Percentiles rank a stretch among this genome's conserved stretches.
Evolutionary conservation across 2,329 filamentous ascomycete genomes (phyloP).

Genomic region (Hypocrella siamensis): DNA sequence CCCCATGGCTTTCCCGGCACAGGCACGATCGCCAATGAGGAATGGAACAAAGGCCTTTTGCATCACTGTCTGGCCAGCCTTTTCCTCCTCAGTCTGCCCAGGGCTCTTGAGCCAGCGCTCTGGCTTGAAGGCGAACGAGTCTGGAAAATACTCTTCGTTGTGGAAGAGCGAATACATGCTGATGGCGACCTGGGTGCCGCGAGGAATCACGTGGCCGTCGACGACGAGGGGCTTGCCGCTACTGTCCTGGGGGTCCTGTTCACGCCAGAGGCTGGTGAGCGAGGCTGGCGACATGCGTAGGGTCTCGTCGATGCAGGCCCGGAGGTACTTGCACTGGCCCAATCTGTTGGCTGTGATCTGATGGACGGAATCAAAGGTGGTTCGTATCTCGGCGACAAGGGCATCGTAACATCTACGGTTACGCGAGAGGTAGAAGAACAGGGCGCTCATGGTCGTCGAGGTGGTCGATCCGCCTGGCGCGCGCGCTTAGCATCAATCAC

Average conservation of each 20-base stretch:
- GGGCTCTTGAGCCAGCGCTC: slow-evolving; percentile 4
- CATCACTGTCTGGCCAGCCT: not conserved
- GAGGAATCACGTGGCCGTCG: slow-evolving; percentile 3
- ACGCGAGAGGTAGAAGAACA: slow-evolving; percentile 3
- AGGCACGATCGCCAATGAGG: not conserved
- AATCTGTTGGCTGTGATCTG: not conserved
- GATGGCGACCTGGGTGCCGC: slow-evolving; percentile 1
- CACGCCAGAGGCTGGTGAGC: slow-evolving; percentile 1
- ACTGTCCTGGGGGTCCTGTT: not conserved
- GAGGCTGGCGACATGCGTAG: slow-evolving; percentile 1
- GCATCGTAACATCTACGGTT: slow-evolving; percentile 1
- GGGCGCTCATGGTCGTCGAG: not conserved
- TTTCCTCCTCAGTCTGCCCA: not conserved
- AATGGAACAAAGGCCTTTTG: not conserved
- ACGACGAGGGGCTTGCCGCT: not conserved
- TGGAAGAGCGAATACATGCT: slow-evolving; percentile 2
- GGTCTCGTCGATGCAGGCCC: slow-evolving; percentile 4
- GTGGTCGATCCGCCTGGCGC: not conserved
- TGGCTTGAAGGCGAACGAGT: slow-evolving; percentile 1
- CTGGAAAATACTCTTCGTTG: slow-evolving; percentile 2
- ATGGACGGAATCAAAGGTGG: not conserved
- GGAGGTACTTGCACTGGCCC: slow-evolving; percentile 1
- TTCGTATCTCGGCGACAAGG: slow-evolving; percentile 1
- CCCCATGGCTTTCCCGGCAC: not conserved
- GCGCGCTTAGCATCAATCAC: no score